These are phyloP conservation scores for Coniophora puteana DNA, from an alignment of 1,284 basidiomycete genomes.

Conservation along the genomic window DNA sequence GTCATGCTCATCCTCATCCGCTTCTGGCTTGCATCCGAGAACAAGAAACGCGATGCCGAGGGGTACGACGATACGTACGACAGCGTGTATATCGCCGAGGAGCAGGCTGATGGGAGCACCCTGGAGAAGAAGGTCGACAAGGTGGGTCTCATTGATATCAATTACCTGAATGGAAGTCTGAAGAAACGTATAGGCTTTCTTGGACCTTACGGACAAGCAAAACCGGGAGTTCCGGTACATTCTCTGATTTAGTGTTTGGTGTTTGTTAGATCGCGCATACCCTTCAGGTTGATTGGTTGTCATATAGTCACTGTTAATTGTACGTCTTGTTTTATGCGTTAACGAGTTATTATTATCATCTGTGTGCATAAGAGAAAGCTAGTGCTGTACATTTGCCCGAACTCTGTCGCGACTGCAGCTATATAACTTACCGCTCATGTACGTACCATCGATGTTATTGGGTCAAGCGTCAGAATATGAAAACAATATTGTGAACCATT, in stretches of 20 bases:
- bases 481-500: no score
- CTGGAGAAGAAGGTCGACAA: slow-evolving; percentile 58
- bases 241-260: slow-evolving; percentile 23
- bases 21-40: slow-evolving; percentile 59
- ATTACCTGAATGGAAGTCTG: slow-evolving; percentile 9
- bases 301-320: no score
- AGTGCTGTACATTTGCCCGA: no score
- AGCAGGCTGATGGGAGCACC: slow-evolving; percentile 48
- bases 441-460: no score
- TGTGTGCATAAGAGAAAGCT: no score
- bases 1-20: slow-evolving; percentile 55
- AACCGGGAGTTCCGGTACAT: slow-evolving; percentile 60
- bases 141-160: slow-evolving; percentile 33
- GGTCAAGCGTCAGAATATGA: no score
- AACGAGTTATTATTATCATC: not conserved
- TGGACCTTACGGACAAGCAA: slow-evolving; percentile 65
- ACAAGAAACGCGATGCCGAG: slow-evolving; percentile 56
- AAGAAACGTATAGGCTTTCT: slow-evolving; percentile 44
- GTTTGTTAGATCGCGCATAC: not conserved
- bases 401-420: no score
- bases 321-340: no score
- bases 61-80: slow-evolving; percentile 58
- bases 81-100: slow-evolving; percentile 55
- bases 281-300: not conserved
- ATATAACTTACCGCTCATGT: slow-evolving; percentile 1